phyloP scores from a whole-genome alignment of 345 rosid genomes.

The Populus ilicifolia region DNA sequence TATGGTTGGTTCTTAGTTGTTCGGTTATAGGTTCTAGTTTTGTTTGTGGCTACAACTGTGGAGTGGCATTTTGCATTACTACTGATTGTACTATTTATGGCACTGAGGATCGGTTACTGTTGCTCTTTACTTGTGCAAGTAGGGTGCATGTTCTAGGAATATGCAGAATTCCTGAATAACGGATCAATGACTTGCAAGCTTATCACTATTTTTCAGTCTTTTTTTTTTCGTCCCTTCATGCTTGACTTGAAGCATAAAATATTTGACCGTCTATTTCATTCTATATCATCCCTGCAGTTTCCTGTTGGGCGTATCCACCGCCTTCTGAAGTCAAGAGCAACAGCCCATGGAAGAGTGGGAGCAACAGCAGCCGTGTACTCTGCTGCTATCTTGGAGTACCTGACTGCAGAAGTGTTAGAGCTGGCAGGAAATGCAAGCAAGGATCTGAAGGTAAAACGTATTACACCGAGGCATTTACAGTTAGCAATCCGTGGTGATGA shows the following conservation, averaged over 20 bases:
- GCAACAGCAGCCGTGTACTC: slow-evolving; percentile 30
- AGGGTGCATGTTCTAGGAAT: neutral
- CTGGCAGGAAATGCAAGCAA: slow-evolving; percentile 35
- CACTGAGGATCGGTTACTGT: neutral
- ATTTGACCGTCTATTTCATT: neutral
- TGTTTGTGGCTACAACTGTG: neutral
- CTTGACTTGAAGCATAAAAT: neutral
- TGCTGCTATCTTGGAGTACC: slow-evolving; percentile 24
- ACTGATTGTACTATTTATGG: neutral
- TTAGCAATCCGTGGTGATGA: slow-evolving; percentile 31
- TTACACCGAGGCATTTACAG: slow-evolving; percentile 26
- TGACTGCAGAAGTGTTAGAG: slow-evolving; percentile 30
- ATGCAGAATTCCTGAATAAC: neutral
- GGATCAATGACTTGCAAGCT: neutral
- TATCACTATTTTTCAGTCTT: neutral
- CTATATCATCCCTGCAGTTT: slow-evolving; percentile 6
- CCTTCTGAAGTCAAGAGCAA: slow-evolving; percentile 20
- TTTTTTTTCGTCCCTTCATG: neutral
- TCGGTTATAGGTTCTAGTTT: neutral
- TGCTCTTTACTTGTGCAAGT: neutral
- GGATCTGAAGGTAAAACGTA: slow-evolving; percentile 32
- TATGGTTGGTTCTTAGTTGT: neutral
- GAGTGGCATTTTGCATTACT: neutral
- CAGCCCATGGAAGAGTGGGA: slow-evolving; percentile 32
- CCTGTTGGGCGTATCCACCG: slow-evolving; percentile 26